Evolutionary conservation across 78 protist species (phyloP).

Genomic region (Dictyostelium capitatum): DNA sequence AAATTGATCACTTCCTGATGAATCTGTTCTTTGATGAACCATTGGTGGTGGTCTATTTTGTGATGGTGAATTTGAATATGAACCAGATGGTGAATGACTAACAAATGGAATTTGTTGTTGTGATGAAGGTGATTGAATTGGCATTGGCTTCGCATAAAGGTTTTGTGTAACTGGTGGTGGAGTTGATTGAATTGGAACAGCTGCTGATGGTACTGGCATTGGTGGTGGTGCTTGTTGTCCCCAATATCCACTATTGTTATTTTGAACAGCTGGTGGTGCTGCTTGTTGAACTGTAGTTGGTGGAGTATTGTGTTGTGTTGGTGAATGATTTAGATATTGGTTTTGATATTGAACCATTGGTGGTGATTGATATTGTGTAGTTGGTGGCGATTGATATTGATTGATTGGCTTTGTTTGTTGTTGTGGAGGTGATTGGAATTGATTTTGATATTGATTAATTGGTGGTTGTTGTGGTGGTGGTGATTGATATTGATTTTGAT

Average conservation of each 20-base stretch:
- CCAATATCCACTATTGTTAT: background rate
- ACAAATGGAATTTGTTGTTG: slow-evolving; percentile 3
- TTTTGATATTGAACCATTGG: slow-evolving; percentile 8
- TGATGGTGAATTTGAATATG: background rate
- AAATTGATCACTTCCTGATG: slow-evolving; percentile 26
- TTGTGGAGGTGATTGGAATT: background rate
- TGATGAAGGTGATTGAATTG: background rate
- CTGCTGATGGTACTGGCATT: background rate
- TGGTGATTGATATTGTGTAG: slow-evolving; percentile 5
- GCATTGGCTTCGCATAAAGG: background rate
- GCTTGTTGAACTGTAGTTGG: background rate
- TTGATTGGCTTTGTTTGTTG: background rate
- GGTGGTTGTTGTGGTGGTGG: slow-evolving; percentile 21
- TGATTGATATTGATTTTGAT: slow-evolving; percentile 29
- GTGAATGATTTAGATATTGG: background rate
- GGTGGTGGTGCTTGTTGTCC: background rate
- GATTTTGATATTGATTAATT: background rate
- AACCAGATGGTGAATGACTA: background rate
- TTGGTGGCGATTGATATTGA: background rate
- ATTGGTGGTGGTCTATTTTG: background rate
- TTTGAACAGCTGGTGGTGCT: background rate
- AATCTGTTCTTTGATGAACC: slow-evolving; percentile 30
- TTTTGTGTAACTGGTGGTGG: background rate
- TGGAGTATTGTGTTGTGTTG: background rate
- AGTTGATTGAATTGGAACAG: background rate